Base-by-base conservation (phyloP, 805 yeast genomes). In the Hanseniaspora valbyensis region DNA sequence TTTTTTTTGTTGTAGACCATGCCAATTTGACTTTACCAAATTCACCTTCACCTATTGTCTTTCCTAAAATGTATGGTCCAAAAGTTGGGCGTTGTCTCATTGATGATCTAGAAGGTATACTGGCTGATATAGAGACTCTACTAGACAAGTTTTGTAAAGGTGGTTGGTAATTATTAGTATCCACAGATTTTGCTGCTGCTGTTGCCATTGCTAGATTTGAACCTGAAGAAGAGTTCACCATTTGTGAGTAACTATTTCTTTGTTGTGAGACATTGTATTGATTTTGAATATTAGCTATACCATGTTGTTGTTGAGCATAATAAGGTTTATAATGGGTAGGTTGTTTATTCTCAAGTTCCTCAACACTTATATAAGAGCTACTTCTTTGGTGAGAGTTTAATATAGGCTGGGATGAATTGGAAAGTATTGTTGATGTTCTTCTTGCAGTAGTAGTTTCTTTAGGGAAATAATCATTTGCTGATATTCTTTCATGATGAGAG, bases 1-100 rank as follows among this genome's bases (percentile, higher is more conserved):
- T 44, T 21, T 50, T 43, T 39, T 50, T 50, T 58, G 80, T 89
- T 63, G 84, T 85, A 54, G 95, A 74, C 96, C 96, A 90, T 13
- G 96, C 97, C 21, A 92, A 71, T 64, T 90, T 92, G 53, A 92
- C 98, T 66, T 92, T 90, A 53, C 98, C 98, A 66, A 92, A 92
- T 63, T 92, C 98, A 44, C 98, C 98, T 67, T 92, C 96, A 30
- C 98, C 98, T 13, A 92, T 69, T 0, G 98, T 90, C 13, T 95
- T 81, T 2, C 97, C 98, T 7, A 92, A 73, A 21, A 85, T 77
- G 61, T 89, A 92, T 13, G 85, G 80, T 24, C 98, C 98, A 63
- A 92, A 89, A 36, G 95, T 75, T 19, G 83, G 81, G 61, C 83
- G 88, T 55, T 83, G 71, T 54, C 76, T 78, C 2, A 67, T 58